Evolutionary conservation across 306 rosid species (phyloP).

Genomic region (Styphnolobium japonicum): DNA sequence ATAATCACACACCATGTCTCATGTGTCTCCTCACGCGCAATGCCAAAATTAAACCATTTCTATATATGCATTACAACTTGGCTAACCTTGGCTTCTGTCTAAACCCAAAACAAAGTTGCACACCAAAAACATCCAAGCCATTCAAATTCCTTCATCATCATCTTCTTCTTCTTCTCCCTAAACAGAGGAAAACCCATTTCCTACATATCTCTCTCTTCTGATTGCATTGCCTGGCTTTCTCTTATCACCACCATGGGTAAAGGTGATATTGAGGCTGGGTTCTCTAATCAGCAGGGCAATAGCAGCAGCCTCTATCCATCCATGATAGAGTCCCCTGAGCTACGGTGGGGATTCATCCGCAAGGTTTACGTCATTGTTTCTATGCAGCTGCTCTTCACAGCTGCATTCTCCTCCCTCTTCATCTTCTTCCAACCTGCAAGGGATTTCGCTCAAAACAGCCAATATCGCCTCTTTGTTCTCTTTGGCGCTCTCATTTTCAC

Average conservation of each 20-base stretch:
- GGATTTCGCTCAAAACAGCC: not conserved
- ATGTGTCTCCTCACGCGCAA: not conserved
- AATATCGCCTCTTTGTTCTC: not conserved
- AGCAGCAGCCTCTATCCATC: conserved; percentile 14
- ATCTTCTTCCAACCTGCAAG: conserved; percentile 20
- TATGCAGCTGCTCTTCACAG: conserved; percentile 38
- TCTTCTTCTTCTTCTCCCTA: not conserved
- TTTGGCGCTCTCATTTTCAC: conserved; percentile 20
- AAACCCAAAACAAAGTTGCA: not conserved
- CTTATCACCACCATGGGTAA: conserved; percentile 14
- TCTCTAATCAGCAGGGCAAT: not conserved
- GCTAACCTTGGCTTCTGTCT: not conserved
- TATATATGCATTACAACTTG: conserved; percentile 11
- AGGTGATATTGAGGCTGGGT: conserved; percentile 36
- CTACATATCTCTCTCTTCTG: not conserved
- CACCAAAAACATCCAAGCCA: no score
- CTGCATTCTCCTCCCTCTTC: conserved; percentile 24
- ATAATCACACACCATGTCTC: not conserved
- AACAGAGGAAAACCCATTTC: not conserved
- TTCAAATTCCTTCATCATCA: not conserved
- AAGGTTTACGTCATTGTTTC: conserved; percentile 47
- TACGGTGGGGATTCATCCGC: conserved; percentile 60
- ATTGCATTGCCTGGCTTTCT: not conserved
- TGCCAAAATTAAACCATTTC: conserved; percentile 15
- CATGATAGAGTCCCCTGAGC: conserved; percentile 46